phyloP scores from a whole-genome alignment of 129 eudicot species.

The Heracleum sosnowskyi region DNA sequence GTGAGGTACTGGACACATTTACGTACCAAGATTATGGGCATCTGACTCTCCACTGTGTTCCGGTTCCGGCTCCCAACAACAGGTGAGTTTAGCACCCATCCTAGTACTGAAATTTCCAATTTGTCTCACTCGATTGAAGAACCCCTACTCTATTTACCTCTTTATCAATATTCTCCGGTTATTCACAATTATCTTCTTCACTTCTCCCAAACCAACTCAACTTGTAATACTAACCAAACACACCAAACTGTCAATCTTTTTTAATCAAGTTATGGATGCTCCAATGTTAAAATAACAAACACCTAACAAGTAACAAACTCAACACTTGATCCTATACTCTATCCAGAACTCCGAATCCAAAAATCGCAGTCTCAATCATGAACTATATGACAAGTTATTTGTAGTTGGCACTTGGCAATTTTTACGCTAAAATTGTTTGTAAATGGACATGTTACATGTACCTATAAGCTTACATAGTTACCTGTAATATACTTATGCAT shows the following conservation, averaged over 20 bases:
- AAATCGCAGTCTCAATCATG: too few species aligned
- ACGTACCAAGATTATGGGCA: constrained; percentile 38
- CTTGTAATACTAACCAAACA: not conserved
- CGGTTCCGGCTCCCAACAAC: constrained; percentile 45
- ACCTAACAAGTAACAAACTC: not conserved
- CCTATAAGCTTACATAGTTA: too few species aligned
- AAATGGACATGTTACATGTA: not conserved
- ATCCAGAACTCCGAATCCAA: not conserved
- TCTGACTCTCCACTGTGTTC: constrained; percentile 40
- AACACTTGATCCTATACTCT: not conserved
- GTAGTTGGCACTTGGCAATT: not conserved
- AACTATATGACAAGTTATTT: not conserved
- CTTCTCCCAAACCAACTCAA: not conserved
- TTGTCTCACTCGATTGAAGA: constrained; percentile 3
- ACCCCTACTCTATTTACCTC: constrained; percentile 11
- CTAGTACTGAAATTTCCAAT: constrained; percentile 2
- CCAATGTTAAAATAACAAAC: not conserved
- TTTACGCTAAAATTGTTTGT: not conserved
- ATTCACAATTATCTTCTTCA: not conserved
- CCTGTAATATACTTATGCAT: not conserved
- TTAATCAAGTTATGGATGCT: not conserved
- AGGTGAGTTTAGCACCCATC: constrained; percentile 63
- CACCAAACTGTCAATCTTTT: not conserved
- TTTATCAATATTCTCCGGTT: constrained; percentile 10
- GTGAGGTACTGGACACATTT: not conserved